These are phyloP conservation scores for Candida caryicola DNA, from an alignment of 805 yeast genomes.

Conservation along the genomic window DNA sequence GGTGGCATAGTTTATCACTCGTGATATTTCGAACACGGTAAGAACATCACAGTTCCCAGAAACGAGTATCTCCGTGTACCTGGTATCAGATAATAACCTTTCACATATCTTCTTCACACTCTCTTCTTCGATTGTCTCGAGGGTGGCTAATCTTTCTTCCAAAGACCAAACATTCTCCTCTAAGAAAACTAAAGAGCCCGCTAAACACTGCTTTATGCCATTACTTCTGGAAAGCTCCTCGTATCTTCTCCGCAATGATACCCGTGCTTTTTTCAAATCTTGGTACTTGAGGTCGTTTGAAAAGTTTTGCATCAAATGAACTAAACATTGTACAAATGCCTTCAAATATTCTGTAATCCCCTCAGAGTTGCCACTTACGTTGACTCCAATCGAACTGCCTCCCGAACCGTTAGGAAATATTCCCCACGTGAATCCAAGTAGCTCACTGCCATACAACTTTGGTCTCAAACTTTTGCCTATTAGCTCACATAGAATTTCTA, in stretches of 20 bases:
- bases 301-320: slow-evolving; percentile 11
- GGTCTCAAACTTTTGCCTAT: slow-evolving; percentile 40
- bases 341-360: slow-evolving; percentile 36
- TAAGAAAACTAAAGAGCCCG: slow-evolving; percentile 49
- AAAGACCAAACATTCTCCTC: slow-evolving; percentile 58
- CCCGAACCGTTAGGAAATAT: slow-evolving; percentile 54
- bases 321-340: slow-evolving; percentile 31
- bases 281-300: slow-evolving; percentile 20
- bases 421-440: slow-evolving; percentile 57
- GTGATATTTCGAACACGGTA: slow-evolving; percentile 17
- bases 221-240: slow-evolving; percentile 39
- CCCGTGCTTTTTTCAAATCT: slow-evolving; percentile 44
- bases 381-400: slow-evolving; percentile 50
- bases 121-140: slow-evolving; percentile 47
- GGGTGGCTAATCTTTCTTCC: slow-evolving; percentile 52
- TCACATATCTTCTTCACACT: slow-evolving; percentile 29
- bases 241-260: slow-evolving; percentile 47
- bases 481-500: slow-evolving; percentile 54
- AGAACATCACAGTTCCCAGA: slow-evolving; percentile 46
- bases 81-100: slow-evolving; percentile 24
- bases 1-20: slow-evolving; percentile 21
- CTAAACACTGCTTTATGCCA: slow-evolving; percentile 47
- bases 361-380: slow-evolving; percentile 49
- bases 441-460: slow-evolving; percentile 50
- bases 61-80: slow-evolving; percentile 40